Evolutionary conservation across 2,329 filamentous ascomycete species (phyloP).

Genomic region (Diaporthe batatas): DNA sequence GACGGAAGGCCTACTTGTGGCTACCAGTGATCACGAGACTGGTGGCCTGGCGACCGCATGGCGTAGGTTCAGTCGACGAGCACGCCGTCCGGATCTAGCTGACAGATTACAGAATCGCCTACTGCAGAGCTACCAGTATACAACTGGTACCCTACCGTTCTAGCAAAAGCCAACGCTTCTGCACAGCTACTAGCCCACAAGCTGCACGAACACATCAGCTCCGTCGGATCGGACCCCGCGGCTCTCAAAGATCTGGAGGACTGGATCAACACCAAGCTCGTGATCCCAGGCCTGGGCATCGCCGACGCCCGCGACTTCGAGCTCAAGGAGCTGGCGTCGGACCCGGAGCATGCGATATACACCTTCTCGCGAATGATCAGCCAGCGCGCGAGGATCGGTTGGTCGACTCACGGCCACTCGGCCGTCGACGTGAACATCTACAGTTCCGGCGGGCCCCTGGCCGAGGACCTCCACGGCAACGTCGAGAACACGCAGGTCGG

Average conservation of each 20-base stretch:
- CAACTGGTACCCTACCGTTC: conserved; percentile 84
- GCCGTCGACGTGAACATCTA: conserved; percentile 98
- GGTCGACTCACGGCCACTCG: conserved; percentile 93
- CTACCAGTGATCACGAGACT: conserved; percentile 96
- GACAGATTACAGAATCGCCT: conserved; percentile 37
- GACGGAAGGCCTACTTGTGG: conserved; percentile 83
- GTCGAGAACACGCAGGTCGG: conserved; percentile 96
- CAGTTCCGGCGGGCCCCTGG: conserved; percentile 76
- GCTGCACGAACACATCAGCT: conserved; percentile 71
- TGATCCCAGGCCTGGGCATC: conserved; percentile 82
- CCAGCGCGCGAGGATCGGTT: conserved; percentile 88
- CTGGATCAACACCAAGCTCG: conserved; percentile 78
- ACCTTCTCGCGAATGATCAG: conserved; percentile 89
- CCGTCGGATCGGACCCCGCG: conserved; percentile 48
- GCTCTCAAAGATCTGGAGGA: conserved; percentile 60
- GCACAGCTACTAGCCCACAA: conserved; percentile 77
- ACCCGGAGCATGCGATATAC: conserved; percentile 66
- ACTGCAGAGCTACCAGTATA: conserved; percentile 65
- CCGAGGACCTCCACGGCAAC: conserved; percentile 80
- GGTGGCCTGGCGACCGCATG: conserved; percentile 87
- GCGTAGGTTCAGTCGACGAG: conserved; percentile 63
- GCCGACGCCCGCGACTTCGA: conserved; percentile 79
- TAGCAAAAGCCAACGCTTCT: conserved; percentile 82
- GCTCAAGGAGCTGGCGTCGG: conserved; percentile 73
- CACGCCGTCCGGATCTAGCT: neutral